Evolutionary conservation across 257 asterid genomes (phyloP).

Genomic region (Ocimum tenuiflorum): DNA sequence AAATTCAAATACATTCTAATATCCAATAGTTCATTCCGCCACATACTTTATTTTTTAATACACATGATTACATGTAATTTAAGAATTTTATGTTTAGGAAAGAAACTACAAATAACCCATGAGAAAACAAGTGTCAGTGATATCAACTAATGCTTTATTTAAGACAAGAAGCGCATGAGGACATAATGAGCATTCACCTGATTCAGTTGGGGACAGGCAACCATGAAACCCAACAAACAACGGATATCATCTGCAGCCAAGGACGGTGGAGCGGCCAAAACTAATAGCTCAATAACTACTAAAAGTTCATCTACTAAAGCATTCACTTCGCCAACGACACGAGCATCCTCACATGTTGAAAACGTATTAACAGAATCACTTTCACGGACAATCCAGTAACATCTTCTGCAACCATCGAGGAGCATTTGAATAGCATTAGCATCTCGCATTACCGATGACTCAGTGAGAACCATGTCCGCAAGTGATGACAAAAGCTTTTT

Average conservation of each 20-base stretch:
- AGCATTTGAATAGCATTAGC: conserved; percentile 97
- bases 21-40: conserved; percentile 2
- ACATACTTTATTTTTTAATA: not conserved
- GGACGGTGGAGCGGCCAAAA: conserved; percentile 85
- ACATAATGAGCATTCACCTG: conserved; percentile 66
- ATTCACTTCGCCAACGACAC: conserved; percentile 83
- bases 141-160: conserved; percentile 5
- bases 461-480: conserved; percentile 96
- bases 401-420: conserved; percentile 92
- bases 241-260: conserved; percentile 73
- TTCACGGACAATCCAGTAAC: conserved; percentile 90
- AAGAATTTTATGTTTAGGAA: not conserved
- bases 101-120: too few species aligned
- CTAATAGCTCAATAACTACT: conserved; percentile 83
- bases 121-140: conserved; percentile 8
- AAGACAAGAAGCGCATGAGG: not conserved
- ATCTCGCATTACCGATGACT: conserved; percentile 94
- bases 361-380: conserved; percentile 71
- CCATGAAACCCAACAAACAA: conserved; percentile 94
- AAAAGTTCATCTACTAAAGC: conserved; percentile 97
- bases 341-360: conserved; percentile 46
- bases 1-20: not conserved
- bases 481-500: conserved; percentile 93
- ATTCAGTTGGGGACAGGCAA: conserved; percentile 92
- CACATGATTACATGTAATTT: conserved; percentile 3